Evolutionary conservation across 1,284 basidiomycete species (phyloP).

Genomic region (Pseudozyma hubeiensis): DNA sequence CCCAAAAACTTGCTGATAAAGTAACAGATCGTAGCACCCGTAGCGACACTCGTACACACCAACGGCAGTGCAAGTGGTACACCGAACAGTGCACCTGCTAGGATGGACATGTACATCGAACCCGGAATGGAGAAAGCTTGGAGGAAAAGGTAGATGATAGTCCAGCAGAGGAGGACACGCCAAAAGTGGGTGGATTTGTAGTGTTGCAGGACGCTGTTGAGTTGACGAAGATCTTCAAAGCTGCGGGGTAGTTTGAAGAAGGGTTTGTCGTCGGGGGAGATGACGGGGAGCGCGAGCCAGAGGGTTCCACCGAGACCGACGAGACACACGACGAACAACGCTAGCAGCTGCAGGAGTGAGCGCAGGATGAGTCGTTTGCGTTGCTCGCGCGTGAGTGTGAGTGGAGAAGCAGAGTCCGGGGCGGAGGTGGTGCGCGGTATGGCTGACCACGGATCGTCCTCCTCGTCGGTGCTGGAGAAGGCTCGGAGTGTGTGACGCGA

Average conservation of each 20-base stretch:
- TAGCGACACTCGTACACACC: conserved; percentile 90
- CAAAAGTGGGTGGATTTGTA: conserved; percentile 69
- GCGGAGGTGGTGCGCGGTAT: conserved; percentile 15
- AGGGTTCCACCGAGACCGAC: conserved; percentile 50
- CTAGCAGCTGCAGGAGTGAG: conserved; percentile 37
- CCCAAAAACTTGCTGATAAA: conserved; percentile 88
- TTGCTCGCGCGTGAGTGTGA: conserved; percentile 11
- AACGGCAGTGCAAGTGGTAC: conserved; percentile 87
- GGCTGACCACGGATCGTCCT: conserved; percentile 41
- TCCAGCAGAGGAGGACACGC: conserved; percentile 68
- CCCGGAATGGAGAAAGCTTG: conserved; percentile 97
- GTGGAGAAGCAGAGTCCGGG: not conserved
- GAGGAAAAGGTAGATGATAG: conserved; percentile 84
- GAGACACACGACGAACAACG: conserved; percentile 55
- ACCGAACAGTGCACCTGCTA: conserved; percentile 95
- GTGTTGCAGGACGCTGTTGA: conserved; percentile 68
- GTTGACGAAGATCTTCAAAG: conserved; percentile 69
- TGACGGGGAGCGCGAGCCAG: conserved; percentile 55
- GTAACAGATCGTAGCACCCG: conserved; percentile 92
- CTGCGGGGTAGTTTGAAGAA: conserved; percentile 67
- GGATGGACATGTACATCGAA: conserved; percentile 97
- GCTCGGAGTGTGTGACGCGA: conserved; percentile 48
- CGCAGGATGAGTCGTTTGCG: conserved; percentile 46
- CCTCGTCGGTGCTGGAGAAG: conserved; percentile 13
- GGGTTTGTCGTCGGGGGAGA: conserved; percentile 44